phyloP scores from a whole-genome alignment of 1,139 yeast species.

The Blastobotrys buckinghamii region DNA sequence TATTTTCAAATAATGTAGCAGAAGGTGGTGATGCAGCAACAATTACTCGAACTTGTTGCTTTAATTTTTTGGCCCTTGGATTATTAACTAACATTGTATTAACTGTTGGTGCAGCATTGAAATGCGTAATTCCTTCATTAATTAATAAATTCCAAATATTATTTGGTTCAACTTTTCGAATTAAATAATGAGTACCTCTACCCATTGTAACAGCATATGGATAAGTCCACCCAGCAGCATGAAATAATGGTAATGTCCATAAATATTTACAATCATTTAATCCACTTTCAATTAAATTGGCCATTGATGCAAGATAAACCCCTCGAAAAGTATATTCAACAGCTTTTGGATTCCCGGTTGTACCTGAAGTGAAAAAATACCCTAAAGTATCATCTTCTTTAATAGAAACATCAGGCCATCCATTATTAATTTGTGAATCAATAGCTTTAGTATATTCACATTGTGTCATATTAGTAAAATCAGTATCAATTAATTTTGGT shows the following conservation, averaged over 20 bases:
- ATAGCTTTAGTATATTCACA: constrained; percentile 26
- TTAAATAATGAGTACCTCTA: constrained; percentile 35
- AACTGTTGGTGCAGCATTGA: constrained; percentile 38
- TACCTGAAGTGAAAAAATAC: constrained; percentile 60
- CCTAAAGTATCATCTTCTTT: constrained; percentile 31
- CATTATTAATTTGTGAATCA: constrained; percentile 22
- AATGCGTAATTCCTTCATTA: constrained; percentile 33
- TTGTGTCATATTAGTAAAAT: constrained; percentile 21
- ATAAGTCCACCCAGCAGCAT: constrained; percentile 38
- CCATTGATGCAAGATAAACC: constrained; percentile 32
- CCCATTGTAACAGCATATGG: constrained; percentile 38
- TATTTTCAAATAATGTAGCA: constrained; percentile 33
- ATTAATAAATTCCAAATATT: constrained; percentile 33
- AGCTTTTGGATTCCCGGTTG: constrained; percentile 75
- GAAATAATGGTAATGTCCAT: constrained; percentile 39
- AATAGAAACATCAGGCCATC: constrained; percentile 26
- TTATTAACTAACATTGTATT: constrained; percentile 34
- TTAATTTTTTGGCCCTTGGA: constrained; percentile 28
- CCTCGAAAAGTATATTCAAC: constrained; percentile 55
- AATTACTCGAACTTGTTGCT: constrained; percentile 30
- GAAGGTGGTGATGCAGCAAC: constrained; percentile 39
- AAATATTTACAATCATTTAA: constrained; percentile 34
- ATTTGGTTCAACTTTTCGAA: constrained; percentile 34
- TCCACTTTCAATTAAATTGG: constrained; percentile 32
- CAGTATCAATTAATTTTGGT: constrained; percentile 28